Evolutionary conservation across 2,329 filamentous ascomycete genomes (phyloP), one percentile per base, ranked within the genome.

Genomic region (Seiridium unicorne): DNA sequence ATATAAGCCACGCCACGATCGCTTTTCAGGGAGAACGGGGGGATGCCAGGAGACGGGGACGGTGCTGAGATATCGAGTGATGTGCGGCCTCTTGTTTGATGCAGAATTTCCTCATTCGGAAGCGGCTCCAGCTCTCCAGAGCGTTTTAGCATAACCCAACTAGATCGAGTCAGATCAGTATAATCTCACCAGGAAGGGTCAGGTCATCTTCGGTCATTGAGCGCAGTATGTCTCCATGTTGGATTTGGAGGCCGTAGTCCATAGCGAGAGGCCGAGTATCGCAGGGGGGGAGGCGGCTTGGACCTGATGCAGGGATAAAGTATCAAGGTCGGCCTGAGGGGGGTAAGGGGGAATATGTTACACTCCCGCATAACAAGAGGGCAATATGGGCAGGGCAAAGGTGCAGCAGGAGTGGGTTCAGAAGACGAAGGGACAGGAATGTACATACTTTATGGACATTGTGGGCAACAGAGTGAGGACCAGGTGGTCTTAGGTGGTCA

Each of bases 91-190:
- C 91, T 89, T 51, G 92, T 93, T 66, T 87, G 90, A 76, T 91
- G 91, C 61, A 96, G 84, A 63, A 92, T 88, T 67, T 88, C 88
- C 79, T 98, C 94, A 72, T 90, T 88, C 49, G 91, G 91, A 51
- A 97, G 85, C 70, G 90, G 91, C 71, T 96, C 89, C 76, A 97
- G 95, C 61, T 89, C 87, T 66, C 83, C 81, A 46, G 79, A 73
- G 71, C 89, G 85, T 71, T 89, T 87, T 70, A 96, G 87, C 93
- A 97, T 97, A 51, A 97, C 94, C 94, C 94, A 97, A 69, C 84
- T 87, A 51, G 11, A 40, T 35, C 40, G 42, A 71, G 77, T 74
- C 68, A 74, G 74, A 72, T 84, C 78, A 78, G 86, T 77, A 86
- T 82, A 31, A 32, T 78, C 72, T 83, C 75, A 61, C 74, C 71